These are phyloP conservation scores for Clonostachys chloroleuca DNA, from an alignment of 2,329 filamentous ascomycete species.

Conservation along the genomic window DNA sequence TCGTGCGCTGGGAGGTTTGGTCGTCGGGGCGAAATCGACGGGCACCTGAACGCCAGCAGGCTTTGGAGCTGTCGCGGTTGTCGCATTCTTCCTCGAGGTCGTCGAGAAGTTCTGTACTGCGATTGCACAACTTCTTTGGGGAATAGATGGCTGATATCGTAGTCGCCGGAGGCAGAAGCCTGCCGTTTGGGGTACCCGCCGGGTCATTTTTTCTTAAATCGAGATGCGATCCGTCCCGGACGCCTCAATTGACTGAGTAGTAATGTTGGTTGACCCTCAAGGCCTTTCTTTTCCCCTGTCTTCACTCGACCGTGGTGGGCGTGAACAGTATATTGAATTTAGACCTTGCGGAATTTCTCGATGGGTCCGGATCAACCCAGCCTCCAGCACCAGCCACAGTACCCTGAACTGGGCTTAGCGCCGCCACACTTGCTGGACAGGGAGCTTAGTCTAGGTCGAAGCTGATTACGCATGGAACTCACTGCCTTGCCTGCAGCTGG, in stretches of 20 bases:
- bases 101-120: slow-evolving; percentile 18
- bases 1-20: slow-evolving; percentile 84
- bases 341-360: neutral
- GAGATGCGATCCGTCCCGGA: neutral
- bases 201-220: slow-evolving; percentile 8
- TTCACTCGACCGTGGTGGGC: no score
- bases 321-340: no score
- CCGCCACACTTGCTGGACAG: neutral
- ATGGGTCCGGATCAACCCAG: slow-evolving; percentile 3
- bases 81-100: slow-evolving; percentile 1
- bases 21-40: slow-evolving; percentile 52
- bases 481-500: slow-evolving; percentile 9
- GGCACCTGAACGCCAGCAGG: slow-evolving; percentile 17
- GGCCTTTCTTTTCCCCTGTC: no score
- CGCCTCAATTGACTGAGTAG: no score
- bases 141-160: slow-evolving; percentile 5
- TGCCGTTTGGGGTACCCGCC: slow-evolving; percentile 6
- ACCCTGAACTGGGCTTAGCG: neutral
- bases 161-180: slow-evolving; percentile 16
- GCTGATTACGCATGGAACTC: slow-evolving; percentile 13
- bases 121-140: slow-evolving; percentile 9
- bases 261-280: no score
- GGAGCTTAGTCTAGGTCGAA: slow-evolving; percentile 2
- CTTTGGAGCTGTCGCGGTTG: no score
- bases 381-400: neutral